phyloP scores from a whole-genome alignment of 164 flowering plant species.

The Macadamia integrifolia region DNA sequence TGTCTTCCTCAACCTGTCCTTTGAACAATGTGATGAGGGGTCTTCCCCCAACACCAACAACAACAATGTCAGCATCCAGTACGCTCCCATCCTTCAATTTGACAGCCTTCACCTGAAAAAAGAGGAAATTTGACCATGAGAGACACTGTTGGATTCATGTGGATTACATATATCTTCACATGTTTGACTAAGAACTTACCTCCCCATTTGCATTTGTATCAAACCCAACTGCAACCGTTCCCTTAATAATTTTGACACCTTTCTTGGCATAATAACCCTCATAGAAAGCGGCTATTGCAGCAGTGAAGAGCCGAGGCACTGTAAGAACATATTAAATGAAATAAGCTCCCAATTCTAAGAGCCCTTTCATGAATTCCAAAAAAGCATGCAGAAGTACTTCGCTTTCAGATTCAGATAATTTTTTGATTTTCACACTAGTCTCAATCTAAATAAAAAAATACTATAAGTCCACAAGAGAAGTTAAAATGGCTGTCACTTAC shows the following conservation, averaged over 20 bases:
- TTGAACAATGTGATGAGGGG: slow-evolving; percentile 76
- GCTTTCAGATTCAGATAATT: no score
- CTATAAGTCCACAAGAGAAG: not conserved
- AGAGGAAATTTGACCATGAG: not conserved
- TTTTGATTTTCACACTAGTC: not conserved
- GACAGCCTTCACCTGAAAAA: slow-evolving; percentile 76
- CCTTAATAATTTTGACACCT: slow-evolving; percentile 82
- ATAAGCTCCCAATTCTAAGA: no score
- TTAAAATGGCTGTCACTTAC: slow-evolving; percentile 52
- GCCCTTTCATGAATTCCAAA: no score
- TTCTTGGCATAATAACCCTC: slow-evolving; percentile 87
- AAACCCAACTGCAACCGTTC: slow-evolving; percentile 92
- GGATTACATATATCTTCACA: not conserved
- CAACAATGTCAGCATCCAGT: slow-evolving; percentile 93
- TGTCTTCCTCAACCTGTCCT: slow-evolving; percentile 89
- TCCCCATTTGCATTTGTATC: slow-evolving; percentile 65
- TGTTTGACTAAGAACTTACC: slow-evolving; percentile 30
- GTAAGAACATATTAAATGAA: slow-evolving; percentile 15
- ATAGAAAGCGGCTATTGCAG: slow-evolving; percentile 90
- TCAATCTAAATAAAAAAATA: not conserved
- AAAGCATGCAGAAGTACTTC: no score
- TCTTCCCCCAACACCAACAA: slow-evolving; percentile 93
- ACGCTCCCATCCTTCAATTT: slow-evolving; percentile 84
- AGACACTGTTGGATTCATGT: not conserved
- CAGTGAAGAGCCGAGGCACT: slow-evolving; percentile 98